Conservation (phyloP, 768 basidiomycete species). For the Lactifluus rugatus region DNA sequence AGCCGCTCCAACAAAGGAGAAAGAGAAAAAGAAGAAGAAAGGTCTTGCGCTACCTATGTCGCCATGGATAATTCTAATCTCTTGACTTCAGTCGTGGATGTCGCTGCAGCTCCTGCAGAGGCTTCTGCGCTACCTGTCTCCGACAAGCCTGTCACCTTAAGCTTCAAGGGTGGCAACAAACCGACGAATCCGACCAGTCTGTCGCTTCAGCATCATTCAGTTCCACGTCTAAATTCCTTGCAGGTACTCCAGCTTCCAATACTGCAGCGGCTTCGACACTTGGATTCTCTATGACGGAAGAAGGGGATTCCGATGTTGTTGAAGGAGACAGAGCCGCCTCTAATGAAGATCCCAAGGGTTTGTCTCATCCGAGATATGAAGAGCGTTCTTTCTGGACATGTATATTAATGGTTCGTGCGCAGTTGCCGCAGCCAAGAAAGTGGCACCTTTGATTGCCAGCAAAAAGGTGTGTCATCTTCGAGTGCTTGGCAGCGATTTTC, state of each 20-base stretch:
- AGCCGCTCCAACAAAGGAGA: constrained; percentile 36
- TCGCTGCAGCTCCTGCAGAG: constrained; percentile 24
- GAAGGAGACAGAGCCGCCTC: constrained; percentile 31
- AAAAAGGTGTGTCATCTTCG: constrained; percentile 51
- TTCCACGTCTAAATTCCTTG: neutral
- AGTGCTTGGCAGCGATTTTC: neutral
- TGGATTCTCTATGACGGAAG: constrained; percentile 66
- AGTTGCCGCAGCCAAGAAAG: constrained; percentile 52
- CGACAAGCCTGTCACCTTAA: constrained; percentile 74
- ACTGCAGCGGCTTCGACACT: constrained; percentile 35
- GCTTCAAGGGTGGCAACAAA: constrained; percentile 37
- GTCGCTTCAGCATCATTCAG: constrained; percentile 15
- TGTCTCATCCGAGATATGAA: constrained; percentile 26
- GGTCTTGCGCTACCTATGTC: constrained; percentile 27
- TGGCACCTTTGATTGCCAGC: constrained; percentile 74
- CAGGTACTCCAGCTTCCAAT: constrained; percentile 22
- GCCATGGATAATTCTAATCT: neutral
- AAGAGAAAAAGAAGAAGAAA: constrained; percentile 56
- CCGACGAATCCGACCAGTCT: constrained; percentile 14
- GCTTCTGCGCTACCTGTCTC: constrained; percentile 65
- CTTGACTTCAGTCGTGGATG: neutral
- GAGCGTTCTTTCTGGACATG: constrained; percentile 21
- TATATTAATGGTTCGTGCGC: constrained; percentile 26
- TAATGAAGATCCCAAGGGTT: constrained; percentile 42
- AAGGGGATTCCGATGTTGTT: constrained; percentile 30